Percentiles rank a stretch among this genome's conserved stretches.
phyloP scores from a whole-genome alignment of 768 basidiomycete genomes.

The Rhizopogon rudus region DNA sequence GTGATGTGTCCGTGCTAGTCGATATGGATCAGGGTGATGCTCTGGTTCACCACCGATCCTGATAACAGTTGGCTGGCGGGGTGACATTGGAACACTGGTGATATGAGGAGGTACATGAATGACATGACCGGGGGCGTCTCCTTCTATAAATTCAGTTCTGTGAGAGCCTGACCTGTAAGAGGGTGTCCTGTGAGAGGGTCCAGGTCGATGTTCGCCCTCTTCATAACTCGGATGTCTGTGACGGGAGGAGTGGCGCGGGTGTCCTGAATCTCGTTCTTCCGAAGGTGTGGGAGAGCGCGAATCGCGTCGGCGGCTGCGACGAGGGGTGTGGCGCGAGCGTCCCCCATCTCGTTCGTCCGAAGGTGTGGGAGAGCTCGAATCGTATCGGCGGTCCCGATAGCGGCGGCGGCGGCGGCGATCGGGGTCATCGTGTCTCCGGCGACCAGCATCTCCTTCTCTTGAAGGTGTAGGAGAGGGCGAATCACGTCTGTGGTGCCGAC shows the following conservation, averaged over 20 bases:
- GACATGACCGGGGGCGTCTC: constrained; percentile 1
- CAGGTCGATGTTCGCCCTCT: constrained; percentile 7
- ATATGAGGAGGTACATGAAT: not conserved
- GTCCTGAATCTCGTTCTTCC: constrained; percentile 2
- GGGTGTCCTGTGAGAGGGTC: constrained; percentile 8
- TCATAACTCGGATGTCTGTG: constrained; percentile 6
- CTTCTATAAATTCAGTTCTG: constrained; percentile 9
- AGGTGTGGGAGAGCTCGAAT: not conserved
- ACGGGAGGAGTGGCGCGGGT: constrained; percentile 9
- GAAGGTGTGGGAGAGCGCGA: too few species aligned
- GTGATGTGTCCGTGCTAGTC: not conserved
- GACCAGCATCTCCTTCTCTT: not conserved
- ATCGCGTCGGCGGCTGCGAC: constrained; percentile 3
- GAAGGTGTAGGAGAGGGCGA: not conserved
- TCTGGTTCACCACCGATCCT: constrained; percentile 17
- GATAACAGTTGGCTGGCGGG: constrained; percentile 24
- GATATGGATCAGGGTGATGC: not conserved
- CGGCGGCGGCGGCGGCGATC: not conserved
- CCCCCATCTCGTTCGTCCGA: not conserved
- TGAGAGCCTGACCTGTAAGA: constrained; percentile 2
- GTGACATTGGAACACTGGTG: constrained; percentile 12
- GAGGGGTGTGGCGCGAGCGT: not conserved
- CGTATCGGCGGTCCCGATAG: not conserved
- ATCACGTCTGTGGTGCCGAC: not conserved
- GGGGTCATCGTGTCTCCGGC: not conserved